Evolutionary conservation across 495 filamentous ascomycete species (phyloP), one percentile per base, ranked within the genome.

Genomic region (Neurospora pannonica): DNA sequence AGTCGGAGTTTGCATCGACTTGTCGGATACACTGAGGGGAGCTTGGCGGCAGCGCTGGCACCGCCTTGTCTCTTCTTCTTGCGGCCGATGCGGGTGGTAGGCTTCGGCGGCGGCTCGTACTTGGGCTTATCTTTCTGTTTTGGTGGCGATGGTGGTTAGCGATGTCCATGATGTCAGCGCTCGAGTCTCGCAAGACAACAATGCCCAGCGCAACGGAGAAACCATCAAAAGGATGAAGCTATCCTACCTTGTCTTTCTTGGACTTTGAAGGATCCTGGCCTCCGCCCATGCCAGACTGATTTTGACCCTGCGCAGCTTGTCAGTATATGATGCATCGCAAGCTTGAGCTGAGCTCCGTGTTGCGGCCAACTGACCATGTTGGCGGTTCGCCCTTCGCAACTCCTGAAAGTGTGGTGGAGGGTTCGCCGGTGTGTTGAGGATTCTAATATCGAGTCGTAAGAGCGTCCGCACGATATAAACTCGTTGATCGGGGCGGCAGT

Each of bases 81-180:
- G 76, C 95, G 92, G n/a, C 96, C 96, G 81, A 99, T 92, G 80
- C 96, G 94, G 74, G 96, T 98, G 40, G 96, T 99, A 54, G 96
- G 96, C 74, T 93, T 92, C 82, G 97, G 97, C 74, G 96, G 96
- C 70, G 96, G 96, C 82, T 99, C 96, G 86, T 99, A 98, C 91
- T 94, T 97, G 75, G 97, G 96, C 89, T 98, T 98, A 70, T 98
- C 94, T 88, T 99, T 97, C 94, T 98, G 80, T 77, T 82, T 71
- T 74, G 74, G 60, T 42, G 21, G 71, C 34, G 71, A 71, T 75
- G 69, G 72, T 70, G 38, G 60, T 79, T 73, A 79, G 74, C 75
- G 69, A 71, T 70, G 76, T 38, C 38, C 54, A 48, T 71, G 38
- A 38, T 60, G 11, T 71, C 34, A 46, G 46, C 54, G 54, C 40